Percentiles rank a stretch among this genome's conserved stretches.
Evolutionary conservation across 2,329 filamentous ascomycete species (phyloP).

Genomic region (Botrytis byssoidea): DNA sequence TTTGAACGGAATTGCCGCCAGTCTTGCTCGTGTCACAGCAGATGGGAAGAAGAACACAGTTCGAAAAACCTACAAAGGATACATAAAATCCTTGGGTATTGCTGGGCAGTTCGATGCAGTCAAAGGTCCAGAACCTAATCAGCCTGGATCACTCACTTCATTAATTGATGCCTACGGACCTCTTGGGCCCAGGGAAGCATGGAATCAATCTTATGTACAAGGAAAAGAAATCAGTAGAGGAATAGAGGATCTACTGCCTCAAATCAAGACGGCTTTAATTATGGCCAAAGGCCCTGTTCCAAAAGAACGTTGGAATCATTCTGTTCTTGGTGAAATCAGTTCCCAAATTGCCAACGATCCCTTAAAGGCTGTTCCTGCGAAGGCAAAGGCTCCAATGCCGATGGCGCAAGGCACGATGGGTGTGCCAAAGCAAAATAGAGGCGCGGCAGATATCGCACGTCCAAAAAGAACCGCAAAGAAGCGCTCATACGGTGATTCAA

Average conservation of each 20-base stretch:
- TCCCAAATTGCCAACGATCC: slow-evolving; percentile 23
- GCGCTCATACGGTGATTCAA: slow-evolving; percentile 71
- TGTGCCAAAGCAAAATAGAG: slow-evolving; percentile 8
- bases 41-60: slow-evolving; percentile 67
- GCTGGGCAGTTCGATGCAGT: slow-evolving; percentile 60
- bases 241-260: slow-evolving; percentile 46
- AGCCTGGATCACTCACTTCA: slow-evolving; percentile 43
- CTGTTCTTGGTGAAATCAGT: slow-evolving; percentile 55
- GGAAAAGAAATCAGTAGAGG: slow-evolving; percentile 56
- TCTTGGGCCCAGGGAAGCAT: slow-evolving; percentile 48
- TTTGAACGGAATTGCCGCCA: slow-evolving; percentile 55
- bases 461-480: slow-evolving; percentile 69
- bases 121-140: slow-evolving; percentile 51
- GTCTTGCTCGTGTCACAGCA: slow-evolving; percentile 61
- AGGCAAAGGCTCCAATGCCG: slow-evolving; percentile 11
- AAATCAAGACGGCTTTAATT: slow-evolving; percentile 51
- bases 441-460: slow-evolving; percentile 42
- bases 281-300: slow-evolving; percentile 58
- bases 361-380: slow-evolving; percentile 25
- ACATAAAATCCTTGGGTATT: slow-evolving; percentile 63
- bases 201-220: slow-evolving; percentile 54
- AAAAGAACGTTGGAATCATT: slow-evolving; percentile 55
- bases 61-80: slow-evolving; percentile 66
- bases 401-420: not conserved
- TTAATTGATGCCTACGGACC: slow-evolving; percentile 48